These are phyloP conservation scores for Lasiosphaeria miniovina DNA, from an alignment of 495 filamentous ascomycete species.

Conservation along the genomic window DNA sequence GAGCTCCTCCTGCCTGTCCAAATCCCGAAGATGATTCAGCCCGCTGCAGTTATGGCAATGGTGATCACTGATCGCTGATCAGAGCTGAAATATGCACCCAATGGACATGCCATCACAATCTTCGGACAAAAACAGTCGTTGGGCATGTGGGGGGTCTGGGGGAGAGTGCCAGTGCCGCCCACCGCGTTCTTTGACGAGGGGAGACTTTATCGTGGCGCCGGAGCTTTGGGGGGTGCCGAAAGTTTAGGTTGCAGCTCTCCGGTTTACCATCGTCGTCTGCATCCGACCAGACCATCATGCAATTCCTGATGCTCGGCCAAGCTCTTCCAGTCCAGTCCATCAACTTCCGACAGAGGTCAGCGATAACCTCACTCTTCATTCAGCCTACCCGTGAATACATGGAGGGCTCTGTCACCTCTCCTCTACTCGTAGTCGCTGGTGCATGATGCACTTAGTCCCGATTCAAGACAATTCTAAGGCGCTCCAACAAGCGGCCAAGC, in stretches of 20 bases:
- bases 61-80: neutral
- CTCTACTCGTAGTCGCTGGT: too few species aligned
- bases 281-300: neutral
- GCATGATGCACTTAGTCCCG: too few species aligned
- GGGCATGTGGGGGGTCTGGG: neutral
- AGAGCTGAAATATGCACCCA: slow-evolving; percentile 1
- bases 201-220: neutral
- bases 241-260: slow-evolving; percentile 9
- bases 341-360: too few species aligned
- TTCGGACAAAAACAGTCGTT: neutral
- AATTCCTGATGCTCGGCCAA: too few species aligned
- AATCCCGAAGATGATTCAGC: neutral
- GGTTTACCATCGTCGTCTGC: slow-evolving; percentile 17
- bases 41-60: neutral
- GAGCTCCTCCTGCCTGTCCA: neutral
- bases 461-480: too few species aligned
- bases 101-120: neutral
- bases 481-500: too few species aligned
- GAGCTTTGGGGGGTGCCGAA: slow-evolving; percentile 4
- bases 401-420: too few species aligned
- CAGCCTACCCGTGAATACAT: too few species aligned
- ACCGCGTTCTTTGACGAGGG: neutral
- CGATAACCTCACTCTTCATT: too few species aligned
- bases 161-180: too few species aligned
- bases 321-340: too few species aligned